phyloP scores from a whole-genome alignment of 2,329 filamentous ascomycete genomes.

The Aspergillus sp. region DNA sequence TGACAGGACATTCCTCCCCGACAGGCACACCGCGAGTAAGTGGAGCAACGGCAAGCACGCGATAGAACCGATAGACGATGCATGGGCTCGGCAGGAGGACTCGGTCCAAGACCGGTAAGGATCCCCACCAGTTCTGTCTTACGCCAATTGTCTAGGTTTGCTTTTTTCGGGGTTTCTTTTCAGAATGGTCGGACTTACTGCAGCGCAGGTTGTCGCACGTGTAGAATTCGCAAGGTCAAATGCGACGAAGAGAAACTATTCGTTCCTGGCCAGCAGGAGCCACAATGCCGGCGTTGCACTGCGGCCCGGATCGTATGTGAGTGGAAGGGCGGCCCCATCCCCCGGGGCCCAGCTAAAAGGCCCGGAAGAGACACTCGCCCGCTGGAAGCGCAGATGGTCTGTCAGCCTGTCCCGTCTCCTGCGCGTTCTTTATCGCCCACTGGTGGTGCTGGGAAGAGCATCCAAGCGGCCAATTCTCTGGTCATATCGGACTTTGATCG shows the following conservation, averaged over 20 bases:
- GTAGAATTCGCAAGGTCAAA: constrained; percentile 33
- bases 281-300: constrained; percentile 28
- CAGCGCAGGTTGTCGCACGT: constrained; percentile 30
- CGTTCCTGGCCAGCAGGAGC: constrained; percentile 21
- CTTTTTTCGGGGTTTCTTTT: too few species aligned
- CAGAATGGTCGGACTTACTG: background rate
- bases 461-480: constrained; percentile 28
- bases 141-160: background rate
- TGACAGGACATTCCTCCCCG: background rate
- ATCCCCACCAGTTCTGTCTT: constrained; percentile 12
- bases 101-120: constrained; percentile 30
- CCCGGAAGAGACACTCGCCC: background rate
- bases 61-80: constrained; percentile 11
- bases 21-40: constrained; percentile 1
- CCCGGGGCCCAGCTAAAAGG: constrained; percentile 12
- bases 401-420: background rate
- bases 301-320: constrained; percentile 28
- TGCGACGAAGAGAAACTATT: constrained; percentile 31
- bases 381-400: background rate
- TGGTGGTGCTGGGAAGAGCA: constrained; percentile 2
- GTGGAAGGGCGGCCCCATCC: constrained; percentile 29
- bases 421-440: constrained; percentile 12
- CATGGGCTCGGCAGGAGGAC: constrained; percentile 24
- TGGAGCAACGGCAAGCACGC: background rate
- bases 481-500: constrained; percentile 25